Conservation (phyloP, 1,139 yeast species). For the Diutina ranongensis region DNA sequence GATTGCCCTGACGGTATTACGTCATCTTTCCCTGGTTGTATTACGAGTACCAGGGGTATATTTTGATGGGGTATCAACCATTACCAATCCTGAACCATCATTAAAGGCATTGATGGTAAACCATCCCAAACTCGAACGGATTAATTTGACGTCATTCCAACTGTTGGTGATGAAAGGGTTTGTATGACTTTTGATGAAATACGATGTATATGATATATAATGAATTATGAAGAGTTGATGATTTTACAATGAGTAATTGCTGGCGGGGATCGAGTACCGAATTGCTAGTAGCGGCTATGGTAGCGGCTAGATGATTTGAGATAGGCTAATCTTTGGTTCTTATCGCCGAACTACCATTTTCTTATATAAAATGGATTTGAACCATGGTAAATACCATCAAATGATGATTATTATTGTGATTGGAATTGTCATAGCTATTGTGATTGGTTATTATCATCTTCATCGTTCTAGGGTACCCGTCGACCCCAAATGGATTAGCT, state of each 20-base stretch:
- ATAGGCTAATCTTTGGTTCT: neutral
- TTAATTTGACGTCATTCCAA: neutral
- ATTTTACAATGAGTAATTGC: too few relatives aligned
- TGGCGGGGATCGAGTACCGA: too few relatives aligned
- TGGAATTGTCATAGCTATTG: neutral
- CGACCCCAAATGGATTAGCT: neutral
- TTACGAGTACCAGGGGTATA: conserved; percentile 23
- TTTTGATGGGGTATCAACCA: conserved; percentile 20
- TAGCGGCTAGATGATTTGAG: too few relatives aligned
- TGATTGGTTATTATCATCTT: neutral
- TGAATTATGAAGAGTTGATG: neutral
- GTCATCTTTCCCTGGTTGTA: conserved; percentile 24
- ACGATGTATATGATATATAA: neutral
- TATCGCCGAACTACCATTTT: neutral
- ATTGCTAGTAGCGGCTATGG: neutral
- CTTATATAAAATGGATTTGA: too few relatives aligned
- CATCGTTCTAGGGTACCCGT: neutral
- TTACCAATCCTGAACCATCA: neutral
- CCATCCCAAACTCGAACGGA: conserved; percentile 5
- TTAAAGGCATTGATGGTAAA: neutral
- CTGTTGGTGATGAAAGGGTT: conserved; percentile 5
- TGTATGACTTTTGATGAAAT: neutral
- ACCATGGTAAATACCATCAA: too few relatives aligned
- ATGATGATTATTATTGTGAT: neutral
- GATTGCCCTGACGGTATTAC: conserved; percentile 25